A percentile compares a stretch with the other conserved stretches of the same genome.
These are phyloP conservation scores for Solanum ossicruentum DNA, from an alignment of 257 asterid species.

Conservation along the genomic window DNA sequence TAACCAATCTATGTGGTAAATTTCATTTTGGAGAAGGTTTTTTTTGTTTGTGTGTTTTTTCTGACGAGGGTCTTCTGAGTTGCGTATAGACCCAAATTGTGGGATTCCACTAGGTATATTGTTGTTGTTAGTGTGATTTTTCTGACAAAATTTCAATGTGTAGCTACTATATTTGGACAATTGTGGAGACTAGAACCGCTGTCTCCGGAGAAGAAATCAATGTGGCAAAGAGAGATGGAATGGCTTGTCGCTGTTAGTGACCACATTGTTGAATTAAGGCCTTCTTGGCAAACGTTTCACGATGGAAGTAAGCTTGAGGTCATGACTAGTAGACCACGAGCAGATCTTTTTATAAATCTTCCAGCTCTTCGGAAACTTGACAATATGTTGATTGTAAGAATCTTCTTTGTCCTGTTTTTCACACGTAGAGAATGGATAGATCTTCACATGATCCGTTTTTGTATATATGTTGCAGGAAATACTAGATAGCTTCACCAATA, in stretches of 20 bases:
- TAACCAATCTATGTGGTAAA: slow-evolving; percentile 75
- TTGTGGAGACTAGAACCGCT: slow-evolving; percentile 84
- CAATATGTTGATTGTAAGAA: slow-evolving; percentile 75
- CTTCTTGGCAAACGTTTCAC: slow-evolving; percentile 65
- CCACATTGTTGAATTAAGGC: slow-evolving; percentile 60
- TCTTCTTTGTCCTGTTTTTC: neutral
- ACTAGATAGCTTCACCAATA: slow-evolving; percentile 50
- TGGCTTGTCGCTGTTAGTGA: slow-evolving; percentile 70
- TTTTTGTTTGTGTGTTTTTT: neutral
- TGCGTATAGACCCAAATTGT: too few relatives aligned
- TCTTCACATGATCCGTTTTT: neutral
- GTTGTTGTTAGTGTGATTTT: neutral
- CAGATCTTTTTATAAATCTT: slow-evolving; percentile 61
- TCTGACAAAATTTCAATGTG: neutral
- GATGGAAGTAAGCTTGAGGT: slow-evolving; percentile 86
- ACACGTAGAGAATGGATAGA: neutral
- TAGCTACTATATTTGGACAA: slow-evolving; percentile 85
- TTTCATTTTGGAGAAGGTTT: neutral
- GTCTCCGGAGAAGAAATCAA: slow-evolving; percentile 48
- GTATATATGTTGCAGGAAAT: slow-evolving; percentile 41
- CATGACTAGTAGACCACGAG: slow-evolving; percentile 69
- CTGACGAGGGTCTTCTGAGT: too few relatives aligned
- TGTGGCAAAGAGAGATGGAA: slow-evolving; percentile 85
- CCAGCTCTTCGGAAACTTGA: slow-evolving; percentile 97
- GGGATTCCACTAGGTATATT: too few relatives aligned